These are phyloP conservation scores for Bidens hawaiensis DNA, from an alignment of 140 eudicot species.

Conservation along the genomic window DNA sequence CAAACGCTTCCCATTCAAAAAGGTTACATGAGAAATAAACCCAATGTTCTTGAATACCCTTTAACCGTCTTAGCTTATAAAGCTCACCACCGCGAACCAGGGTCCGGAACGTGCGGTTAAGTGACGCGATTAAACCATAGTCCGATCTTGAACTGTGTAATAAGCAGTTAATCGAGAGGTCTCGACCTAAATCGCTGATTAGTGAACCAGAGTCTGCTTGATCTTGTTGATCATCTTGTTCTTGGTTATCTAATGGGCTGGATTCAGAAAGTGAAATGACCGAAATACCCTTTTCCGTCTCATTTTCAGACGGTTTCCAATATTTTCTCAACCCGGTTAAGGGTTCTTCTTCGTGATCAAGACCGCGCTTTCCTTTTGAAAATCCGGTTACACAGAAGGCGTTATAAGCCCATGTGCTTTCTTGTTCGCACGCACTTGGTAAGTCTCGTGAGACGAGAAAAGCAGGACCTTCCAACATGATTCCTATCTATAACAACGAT, in stretches of 20 bases:
- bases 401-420: constrained; percentile 48
- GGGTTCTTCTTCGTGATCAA: neutral
- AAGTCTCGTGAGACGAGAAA: constrained; percentile 47
- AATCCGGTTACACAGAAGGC: constrained; percentile 33
- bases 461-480: constrained; percentile 51
- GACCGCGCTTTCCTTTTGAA: constrained; percentile 34
- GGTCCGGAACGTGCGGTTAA: constrained; percentile 47
- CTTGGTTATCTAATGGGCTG: constrained; percentile 26
- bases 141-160: constrained; percentile 59
- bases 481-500: neutral
- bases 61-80: constrained; percentile 46
- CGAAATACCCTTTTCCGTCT: constrained; percentile 5
- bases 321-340: constrained; percentile 23
- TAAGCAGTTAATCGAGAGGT: constrained; percentile 59
- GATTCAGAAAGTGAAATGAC: constrained; percentile 18
- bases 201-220: constrained; percentile 47
- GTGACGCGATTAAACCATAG: constrained; percentile 51
- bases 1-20: constrained; percentile 81
- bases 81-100: constrained; percentile 51
- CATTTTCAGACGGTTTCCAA: constrained; percentile 23
- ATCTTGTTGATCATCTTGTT: constrained; percentile 30
- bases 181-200: constrained; percentile 50
- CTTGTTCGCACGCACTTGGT: constrained; percentile 52
- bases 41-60: constrained; percentile 72
- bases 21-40: constrained; percentile 68